Evolutionary conservation across 129 eudicot genomes (phyloP).

Genomic region (Chrysanthemum lavandulifolium): DNA sequence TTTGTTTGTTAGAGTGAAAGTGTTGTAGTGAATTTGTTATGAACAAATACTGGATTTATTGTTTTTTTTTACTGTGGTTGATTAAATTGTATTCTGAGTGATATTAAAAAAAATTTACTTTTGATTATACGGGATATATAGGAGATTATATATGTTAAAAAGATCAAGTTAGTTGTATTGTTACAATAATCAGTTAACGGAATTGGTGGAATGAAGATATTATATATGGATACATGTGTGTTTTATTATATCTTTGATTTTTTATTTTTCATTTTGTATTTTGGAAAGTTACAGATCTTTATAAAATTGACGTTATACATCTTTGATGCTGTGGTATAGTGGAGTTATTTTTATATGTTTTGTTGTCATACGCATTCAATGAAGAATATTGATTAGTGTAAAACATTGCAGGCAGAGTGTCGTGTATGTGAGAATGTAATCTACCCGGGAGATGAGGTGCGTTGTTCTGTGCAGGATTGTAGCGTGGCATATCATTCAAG

Average conservation of each 20-base stretch:
- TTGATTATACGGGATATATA: neutral
- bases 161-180: neutral
- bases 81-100: too few relatives aligned
- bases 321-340: neutral
- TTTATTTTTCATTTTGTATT: neutral
- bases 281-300: neutral
- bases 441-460: conserved; percentile 47
- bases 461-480: conserved; percentile 59
- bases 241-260: neutral
- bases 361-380: neutral
- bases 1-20: neutral
- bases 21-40: neutral
- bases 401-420: conserved; percentile 51
- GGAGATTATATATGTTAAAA: neutral
- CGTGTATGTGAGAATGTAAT: conserved; percentile 45
- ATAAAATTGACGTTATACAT: neutral
- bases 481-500: conserved; percentile 41
- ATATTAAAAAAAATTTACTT: too few relatives aligned
- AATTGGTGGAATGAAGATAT: neutral
- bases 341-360: neutral
- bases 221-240: neutral
- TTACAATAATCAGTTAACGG: neutral
- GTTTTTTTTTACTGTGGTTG: too few relatives aligned
- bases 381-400: neutral
- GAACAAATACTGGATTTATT: neutral